Evolutionary conservation across 306 rosid species (phyloP), one percentile per base, ranked within the genome.

Genomic region (Vigna radiata): DNA sequence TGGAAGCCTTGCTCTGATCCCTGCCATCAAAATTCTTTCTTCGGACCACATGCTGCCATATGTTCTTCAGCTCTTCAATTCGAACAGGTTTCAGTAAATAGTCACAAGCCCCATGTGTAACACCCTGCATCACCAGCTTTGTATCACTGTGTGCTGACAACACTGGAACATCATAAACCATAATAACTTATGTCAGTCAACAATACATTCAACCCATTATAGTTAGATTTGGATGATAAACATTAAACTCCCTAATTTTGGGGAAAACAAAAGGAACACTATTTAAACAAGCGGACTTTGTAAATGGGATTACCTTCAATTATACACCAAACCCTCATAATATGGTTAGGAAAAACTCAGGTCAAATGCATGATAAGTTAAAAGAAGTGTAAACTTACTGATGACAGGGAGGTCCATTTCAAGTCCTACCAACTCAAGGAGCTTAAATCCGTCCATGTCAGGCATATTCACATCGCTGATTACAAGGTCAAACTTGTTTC

Each of bases 391-490:
- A 64, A 41, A 83, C 94, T 89, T 84, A 93, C 98, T 90, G 61
- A 93, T 93, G 13, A 93, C 98, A 44, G 98, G 98, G 21, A 93
- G 84, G 88, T 93, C 98, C 98, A 93, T 93, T 81, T 93, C 98
- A 69, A 88, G 93, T 54, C 98, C 98, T 82, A 93, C 85, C 62
- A 79, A 86, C 76, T 93, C 98, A 78, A 93, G 97, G 16, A 91
- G 97, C 91, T 91, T 91, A 75, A 93, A 93, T 68, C 98, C 98
- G 77, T 93, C 93, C 88, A 93, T 89, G 87, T 91, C 96, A 8
- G 98, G 98, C 98, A 91, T 93, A 53, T 86, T 84, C 12, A 93
- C 97, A 83, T 91, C 98, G 73, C 92, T 93, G 33, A 93, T 91
- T 77, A 91, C 98, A 8, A 93, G 88, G 82, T 93, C 98, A 84